Evolutionary conservation across 2,329 filamentous ascomycete species (phyloP).

Genomic region (Camillea tinctor): DNA sequence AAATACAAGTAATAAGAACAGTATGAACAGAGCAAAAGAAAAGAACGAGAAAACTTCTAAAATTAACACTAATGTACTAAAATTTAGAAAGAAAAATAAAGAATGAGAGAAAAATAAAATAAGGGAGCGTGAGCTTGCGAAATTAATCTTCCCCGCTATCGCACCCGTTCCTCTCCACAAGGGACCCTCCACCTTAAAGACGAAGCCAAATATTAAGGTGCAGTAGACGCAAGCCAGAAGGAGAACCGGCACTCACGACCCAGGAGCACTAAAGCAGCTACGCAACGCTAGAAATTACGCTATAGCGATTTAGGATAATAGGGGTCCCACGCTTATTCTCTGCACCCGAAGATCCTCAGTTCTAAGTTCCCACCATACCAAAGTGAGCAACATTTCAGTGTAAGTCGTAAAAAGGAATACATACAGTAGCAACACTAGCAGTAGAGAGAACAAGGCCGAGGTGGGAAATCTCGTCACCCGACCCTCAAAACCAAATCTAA

Average conservation of each 20-base stretch:
- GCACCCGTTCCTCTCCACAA: not conserved
- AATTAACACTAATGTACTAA: no score
- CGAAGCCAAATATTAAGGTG: not conserved
- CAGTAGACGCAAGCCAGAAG: not conserved
- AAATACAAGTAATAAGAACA: not conserved
- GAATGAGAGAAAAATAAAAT: not conserved
- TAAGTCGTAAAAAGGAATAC: not conserved
- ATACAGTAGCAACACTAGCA: not conserved
- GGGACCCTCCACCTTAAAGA: not conserved
- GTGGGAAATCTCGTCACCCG: conserved; percentile 18
- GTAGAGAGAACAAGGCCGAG: not conserved
- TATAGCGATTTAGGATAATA: not conserved
- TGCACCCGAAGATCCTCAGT: not conserved
- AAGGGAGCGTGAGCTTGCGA: not conserved
- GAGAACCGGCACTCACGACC: not conserved
- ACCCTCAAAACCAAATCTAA: no score
- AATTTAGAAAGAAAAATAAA: no score
- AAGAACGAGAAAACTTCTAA: not conserved
- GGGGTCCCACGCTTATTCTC: not conserved
- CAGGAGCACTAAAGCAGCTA: not conserved
- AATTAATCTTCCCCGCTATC: not conserved
- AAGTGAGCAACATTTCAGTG: not conserved
- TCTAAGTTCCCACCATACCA: not conserved
- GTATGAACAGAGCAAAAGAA: not conserved
- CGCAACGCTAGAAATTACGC: not conserved